Percentiles rank a stretch among this genome's conserved stretches.
Evolutionary conservation across 2,329 filamentous ascomycete genomes (phyloP).

Genomic region (Xylariaceae sp.): DNA sequence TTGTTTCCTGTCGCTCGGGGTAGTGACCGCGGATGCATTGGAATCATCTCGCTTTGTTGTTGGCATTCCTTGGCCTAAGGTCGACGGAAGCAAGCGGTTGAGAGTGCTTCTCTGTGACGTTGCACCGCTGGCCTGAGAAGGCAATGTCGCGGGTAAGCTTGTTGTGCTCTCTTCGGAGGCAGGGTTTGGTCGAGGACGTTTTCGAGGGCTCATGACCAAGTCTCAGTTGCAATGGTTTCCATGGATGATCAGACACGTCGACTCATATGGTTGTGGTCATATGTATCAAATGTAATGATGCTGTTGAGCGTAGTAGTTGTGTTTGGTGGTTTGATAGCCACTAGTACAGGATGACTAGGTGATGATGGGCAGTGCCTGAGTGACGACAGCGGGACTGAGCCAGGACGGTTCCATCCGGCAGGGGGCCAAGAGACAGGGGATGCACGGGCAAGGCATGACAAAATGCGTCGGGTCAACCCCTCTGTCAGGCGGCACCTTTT

Average conservation of each 20-base stretch:
- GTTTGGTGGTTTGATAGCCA: too few relatives aligned
- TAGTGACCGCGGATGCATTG: slow-evolving; percentile 11
- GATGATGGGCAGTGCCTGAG: too few relatives aligned
- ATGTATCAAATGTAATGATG: too few relatives aligned
- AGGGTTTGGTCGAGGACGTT: slow-evolving; percentile 35
- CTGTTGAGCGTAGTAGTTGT: too few relatives aligned
- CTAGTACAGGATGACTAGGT: too few relatives aligned
- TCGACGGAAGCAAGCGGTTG: slow-evolving; percentile 2
- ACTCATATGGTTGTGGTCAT: neutral
- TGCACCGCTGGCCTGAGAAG: slow-evolving; percentile 16
- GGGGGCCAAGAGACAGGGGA: too few relatives aligned
- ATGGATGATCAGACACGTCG: neutral
- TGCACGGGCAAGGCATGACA: too few relatives aligned
- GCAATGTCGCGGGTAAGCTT: slow-evolving; percentile 14
- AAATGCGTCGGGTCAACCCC: too few relatives aligned
- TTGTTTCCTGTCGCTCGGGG: slow-evolving; percentile 13
- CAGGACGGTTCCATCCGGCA: too few relatives aligned
- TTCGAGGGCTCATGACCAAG: slow-evolving; percentile 33
- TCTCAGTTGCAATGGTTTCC: neutral
- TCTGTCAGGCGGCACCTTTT: too few relatives aligned
- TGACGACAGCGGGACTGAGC: too few relatives aligned
- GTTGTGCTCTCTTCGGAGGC: slow-evolving; percentile 19
- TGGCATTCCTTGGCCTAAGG: slow-evolving; percentile 15
- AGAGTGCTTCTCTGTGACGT: slow-evolving; percentile 17
- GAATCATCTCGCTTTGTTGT: slow-evolving; percentile 14